phyloP scores from a whole-genome alignment of 2,329 filamentous ascomycete species.

The Cordyceps cicadae region DNA sequence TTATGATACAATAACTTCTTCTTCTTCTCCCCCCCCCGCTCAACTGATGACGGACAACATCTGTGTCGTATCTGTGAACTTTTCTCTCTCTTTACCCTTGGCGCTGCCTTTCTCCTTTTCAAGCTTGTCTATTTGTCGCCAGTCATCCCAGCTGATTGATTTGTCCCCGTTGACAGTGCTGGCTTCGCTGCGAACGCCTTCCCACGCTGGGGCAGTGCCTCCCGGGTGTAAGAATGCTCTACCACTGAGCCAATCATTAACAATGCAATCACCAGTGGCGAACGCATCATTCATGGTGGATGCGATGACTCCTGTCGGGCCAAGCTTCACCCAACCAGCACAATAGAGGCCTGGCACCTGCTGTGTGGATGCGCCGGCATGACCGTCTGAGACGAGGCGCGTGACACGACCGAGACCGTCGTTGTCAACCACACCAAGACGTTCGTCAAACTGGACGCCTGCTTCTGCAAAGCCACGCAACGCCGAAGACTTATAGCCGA shows the following conservation, averaged over 20 bases:
- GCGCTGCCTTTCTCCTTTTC: conserved; percentile 60
- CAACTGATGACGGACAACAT: conserved; percentile 48
- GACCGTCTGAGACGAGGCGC: conserved; percentile 25
- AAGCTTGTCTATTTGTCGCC: conserved; percentile 71
- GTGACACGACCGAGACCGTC: conserved; percentile 68
- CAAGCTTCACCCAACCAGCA: conserved; percentile 92
- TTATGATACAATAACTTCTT: conserved; percentile 18
- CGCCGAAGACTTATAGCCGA: conserved; percentile 80
- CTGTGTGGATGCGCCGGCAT: conserved; percentile 28
- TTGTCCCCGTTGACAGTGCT: conserved; percentile 42
- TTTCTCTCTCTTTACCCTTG: conserved; percentile 71
- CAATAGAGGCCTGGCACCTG: conserved; percentile 70
- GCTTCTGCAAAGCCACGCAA: conserved; percentile 66
- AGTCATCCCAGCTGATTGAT: conserved; percentile 74
- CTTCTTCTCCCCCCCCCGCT: conserved; percentile 11
- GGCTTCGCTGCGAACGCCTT: conserved; percentile 58
- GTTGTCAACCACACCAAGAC: conserved; percentile 70
- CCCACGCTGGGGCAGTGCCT: conserved; percentile 54
- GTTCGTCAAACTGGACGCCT: conserved; percentile 68
- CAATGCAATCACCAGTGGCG: conserved; percentile 74
- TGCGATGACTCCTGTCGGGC: conserved; percentile 91
- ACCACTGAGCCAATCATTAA: conserved; percentile 59
- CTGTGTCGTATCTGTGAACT: conserved; percentile 48
- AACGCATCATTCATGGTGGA: conserved; percentile 96
- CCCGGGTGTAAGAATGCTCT: conserved; percentile 29